Conservation (phyloP, 352 stramenopile genomes). For the Phytopythium mirpurense region DNA sequence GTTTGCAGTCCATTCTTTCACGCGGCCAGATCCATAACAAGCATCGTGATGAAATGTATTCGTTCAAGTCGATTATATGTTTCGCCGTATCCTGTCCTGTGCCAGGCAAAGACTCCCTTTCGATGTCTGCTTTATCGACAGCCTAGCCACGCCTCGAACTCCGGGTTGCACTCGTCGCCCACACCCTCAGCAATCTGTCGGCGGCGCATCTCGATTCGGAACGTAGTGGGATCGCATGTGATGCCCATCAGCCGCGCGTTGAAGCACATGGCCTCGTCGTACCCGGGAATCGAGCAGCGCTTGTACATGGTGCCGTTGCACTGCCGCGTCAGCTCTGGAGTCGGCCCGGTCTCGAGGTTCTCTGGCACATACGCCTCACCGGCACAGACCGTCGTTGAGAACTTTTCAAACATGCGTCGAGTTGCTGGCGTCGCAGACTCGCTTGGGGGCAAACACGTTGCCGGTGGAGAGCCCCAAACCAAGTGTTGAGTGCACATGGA, state of each 20-base stretch:
- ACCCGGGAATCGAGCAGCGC: conserved; percentile 8
- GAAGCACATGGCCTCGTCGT: conserved; percentile 17
- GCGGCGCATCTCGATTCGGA: conserved; percentile 14
- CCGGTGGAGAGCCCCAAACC: background rate
- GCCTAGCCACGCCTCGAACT: conserved; percentile 1
- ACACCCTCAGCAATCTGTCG: conserved; percentile 9
- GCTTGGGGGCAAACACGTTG: conserved; percentile 1
- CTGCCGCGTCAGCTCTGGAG: background rate
- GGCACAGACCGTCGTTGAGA: conserved; percentile 16
- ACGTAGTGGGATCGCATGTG: conserved; percentile 10
- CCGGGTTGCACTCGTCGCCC: background rate
- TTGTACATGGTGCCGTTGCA: conserved; percentile 25
- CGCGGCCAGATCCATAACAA: too few species aligned
- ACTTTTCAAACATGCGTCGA: conserved; percentile 13
- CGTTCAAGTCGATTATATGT: too few species aligned
- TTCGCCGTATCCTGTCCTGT: too few species aligned
- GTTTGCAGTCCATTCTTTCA: too few species aligned
- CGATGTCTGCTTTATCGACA: too few species aligned
- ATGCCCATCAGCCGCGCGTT: conserved; percentile 20
- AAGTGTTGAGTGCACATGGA: conserved; percentile 5
- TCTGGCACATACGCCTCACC: conserved; percentile 3
- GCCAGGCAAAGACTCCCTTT: too few species aligned
- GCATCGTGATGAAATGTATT: too few species aligned
- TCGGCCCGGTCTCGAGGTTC: conserved; percentile 2
- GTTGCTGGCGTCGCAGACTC: conserved; percentile 12